These are phyloP conservation scores for Lantana camara DNA, from an alignment of 257 asterid genomes.

Conservation along the genomic window DNA sequence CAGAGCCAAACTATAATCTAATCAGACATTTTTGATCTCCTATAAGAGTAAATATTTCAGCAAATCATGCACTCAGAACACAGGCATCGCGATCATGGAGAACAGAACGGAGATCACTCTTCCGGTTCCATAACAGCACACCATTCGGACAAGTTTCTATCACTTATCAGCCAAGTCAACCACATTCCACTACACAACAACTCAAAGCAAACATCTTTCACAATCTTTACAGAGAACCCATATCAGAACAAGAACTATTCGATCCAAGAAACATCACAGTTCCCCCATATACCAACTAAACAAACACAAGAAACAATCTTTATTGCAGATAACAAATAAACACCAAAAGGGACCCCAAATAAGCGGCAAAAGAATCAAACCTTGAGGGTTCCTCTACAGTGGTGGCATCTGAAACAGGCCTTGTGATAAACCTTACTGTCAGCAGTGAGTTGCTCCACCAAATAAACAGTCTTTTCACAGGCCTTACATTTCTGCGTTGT, in stretches of 20 bases:
- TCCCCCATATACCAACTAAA: neutral
- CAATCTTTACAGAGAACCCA: conserved; percentile 19
- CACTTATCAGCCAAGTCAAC: conserved; percentile 19
- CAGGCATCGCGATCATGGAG: too few species aligned
- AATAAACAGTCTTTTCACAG: conserved; percentile 73
- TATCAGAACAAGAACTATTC: conserved; percentile 9
- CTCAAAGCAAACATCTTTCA: conserved; percentile 1
- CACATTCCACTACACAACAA: conserved; percentile 9
- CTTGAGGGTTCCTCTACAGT: conserved; percentile 80
- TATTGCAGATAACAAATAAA: conserved; percentile 1
- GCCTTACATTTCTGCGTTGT: conserved; percentile 75
- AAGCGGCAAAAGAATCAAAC: conserved; percentile 26
- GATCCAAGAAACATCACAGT: conserved; percentile 13
- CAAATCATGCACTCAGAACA: too few species aligned
- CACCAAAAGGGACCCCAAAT: neutral
- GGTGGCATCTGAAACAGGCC: conserved; percentile 80
- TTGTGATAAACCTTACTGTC: conserved; percentile 69
- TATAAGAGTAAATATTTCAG: neutral
- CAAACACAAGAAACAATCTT: conserved; percentile 13
- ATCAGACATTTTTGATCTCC: neutral
- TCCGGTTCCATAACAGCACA: too few species aligned
- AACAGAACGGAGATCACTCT: too few species aligned
- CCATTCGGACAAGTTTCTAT: too few species aligned
- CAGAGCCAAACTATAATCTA: neutral
- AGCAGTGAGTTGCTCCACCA: conserved; percentile 69